These are phyloP conservation scores for Paraurostyla sp. DNA, from an alignment of 73 alveolate genomes.

Conservation along the genomic window DNA sequence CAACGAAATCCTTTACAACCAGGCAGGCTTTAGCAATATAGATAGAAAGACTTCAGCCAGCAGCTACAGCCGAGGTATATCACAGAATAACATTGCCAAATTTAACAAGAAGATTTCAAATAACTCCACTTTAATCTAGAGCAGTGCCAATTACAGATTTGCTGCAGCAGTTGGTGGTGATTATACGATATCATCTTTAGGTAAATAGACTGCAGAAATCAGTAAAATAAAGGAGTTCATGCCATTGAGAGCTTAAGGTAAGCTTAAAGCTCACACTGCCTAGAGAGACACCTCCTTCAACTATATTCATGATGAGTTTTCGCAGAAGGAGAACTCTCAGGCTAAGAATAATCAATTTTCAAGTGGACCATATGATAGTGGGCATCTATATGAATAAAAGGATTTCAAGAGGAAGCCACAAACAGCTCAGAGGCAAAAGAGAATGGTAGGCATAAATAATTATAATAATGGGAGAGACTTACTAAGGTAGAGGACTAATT, in stretches of 20 bases:
- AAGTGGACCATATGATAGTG: not conserved
- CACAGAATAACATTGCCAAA: not conserved
- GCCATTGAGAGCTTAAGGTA: constrained; percentile 56
- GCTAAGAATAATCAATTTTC: not conserved
- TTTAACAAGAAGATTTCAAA: not conserved
- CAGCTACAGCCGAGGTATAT: not conserved
- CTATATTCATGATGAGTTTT: not conserved
- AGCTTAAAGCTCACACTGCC: not conserved
- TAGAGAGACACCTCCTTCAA: not conserved
- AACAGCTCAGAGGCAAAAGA: constrained; percentile 28
- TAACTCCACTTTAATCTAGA: not conserved
- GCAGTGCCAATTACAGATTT: too few species aligned
- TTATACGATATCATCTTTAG: not conserved
- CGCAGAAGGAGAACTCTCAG: not conserved
- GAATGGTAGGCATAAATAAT: not conserved
- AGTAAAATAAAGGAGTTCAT: constrained; percentile 15
- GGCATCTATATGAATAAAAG: not conserved
- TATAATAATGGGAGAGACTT: not conserved
- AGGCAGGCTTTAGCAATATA: not conserved
- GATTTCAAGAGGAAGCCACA: constrained; percentile 42
- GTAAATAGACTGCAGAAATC: not conserved
- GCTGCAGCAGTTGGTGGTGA: too few species aligned
- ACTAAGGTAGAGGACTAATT: not conserved
- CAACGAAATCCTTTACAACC: not conserved
- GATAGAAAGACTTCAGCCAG: constrained; percentile 41